These are phyloP conservation scores for Polytrichum formosum DNA, from an alignment of 225 moss, liverwort and hornwort genomes.

Conservation along the genomic window DNA sequence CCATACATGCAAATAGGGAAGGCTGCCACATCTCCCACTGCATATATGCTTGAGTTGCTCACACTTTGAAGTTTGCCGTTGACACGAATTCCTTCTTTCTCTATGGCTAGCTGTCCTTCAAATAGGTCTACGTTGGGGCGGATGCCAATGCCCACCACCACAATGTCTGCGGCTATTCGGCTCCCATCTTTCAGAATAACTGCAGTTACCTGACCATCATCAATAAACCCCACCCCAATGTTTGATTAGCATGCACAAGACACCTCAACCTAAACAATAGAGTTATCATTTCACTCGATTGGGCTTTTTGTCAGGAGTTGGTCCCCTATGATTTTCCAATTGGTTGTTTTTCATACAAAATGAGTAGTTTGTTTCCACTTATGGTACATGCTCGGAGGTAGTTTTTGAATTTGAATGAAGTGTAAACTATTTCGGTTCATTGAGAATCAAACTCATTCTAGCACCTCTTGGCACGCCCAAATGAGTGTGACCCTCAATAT, in stretches of 20 bases:
- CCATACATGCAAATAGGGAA: constrained; percentile 71
- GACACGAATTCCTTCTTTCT: constrained; percentile 82
- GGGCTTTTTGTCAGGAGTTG: no score
- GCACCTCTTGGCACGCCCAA: no score
- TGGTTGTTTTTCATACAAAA: no score
- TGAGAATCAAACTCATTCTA: no score
- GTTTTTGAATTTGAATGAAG: no score
- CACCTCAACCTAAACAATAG: no score
- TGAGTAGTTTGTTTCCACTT: no score
- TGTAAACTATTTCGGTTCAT: no score
- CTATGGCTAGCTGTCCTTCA: constrained; percentile 58
- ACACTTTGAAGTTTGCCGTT: constrained; percentile 74
- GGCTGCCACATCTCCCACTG: constrained; percentile 84
- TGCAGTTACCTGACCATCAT: constrained; percentile 62
- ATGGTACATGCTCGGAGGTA: no score
- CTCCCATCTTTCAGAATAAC: constrained; percentile 71
- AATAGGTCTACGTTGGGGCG: constrained; percentile 71
- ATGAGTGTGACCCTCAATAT: no score
- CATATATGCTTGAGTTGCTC: constrained; percentile 71
- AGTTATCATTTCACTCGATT: no score
- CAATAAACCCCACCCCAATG: background rate
- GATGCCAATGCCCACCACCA: constrained; percentile 83
- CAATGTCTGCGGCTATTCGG: constrained; percentile 58
- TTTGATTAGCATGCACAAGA: background rate
- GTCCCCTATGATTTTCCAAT: no score